These are phyloP conservation scores for Backusella macrospora DNA, from an alignment of 192 early-diverging fungal genomes.

Conservation along the genomic window DNA sequence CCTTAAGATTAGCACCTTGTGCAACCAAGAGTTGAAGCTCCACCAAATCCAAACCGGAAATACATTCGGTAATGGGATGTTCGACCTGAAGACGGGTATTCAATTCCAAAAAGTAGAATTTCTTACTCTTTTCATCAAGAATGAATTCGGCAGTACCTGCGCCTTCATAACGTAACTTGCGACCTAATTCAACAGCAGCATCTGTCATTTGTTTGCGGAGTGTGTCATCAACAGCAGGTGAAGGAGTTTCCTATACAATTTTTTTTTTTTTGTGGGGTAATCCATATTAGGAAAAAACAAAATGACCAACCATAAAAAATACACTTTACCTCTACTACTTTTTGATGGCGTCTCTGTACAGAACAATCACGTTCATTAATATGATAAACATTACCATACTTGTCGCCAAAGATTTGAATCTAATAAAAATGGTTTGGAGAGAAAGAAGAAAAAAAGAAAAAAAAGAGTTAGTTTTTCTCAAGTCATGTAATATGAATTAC, in stretches of 20 bases:
- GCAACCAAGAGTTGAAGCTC: constrained; percentile 59
- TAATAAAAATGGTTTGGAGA: too few relatives aligned
- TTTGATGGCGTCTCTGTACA: constrained; percentile 63
- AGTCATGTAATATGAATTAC: too few relatives aligned
- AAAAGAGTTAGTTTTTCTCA: background rate
- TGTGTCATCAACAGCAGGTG: constrained; percentile 47
- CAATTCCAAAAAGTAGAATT: constrained; percentile 66
- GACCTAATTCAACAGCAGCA: constrained; percentile 53
- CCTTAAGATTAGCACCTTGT: constrained; percentile 58
- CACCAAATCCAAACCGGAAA: constrained; percentile 60
- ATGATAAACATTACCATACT: constrained; percentile 54
- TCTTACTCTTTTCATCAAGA: constrained; percentile 46
- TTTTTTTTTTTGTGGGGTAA: background rate
- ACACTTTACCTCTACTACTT: constrained; percentile 56
- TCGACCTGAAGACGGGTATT: constrained; percentile 69
- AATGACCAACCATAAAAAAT: constrained; percentile 8
- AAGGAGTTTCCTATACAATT: constrained; percentile 43
- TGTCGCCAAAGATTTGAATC: constrained; percentile 61
- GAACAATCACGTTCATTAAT: constrained; percentile 63
- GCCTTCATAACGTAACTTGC: constrained; percentile 51
- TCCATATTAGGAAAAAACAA: constrained; percentile 18
- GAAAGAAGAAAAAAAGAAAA: too few relatives aligned
- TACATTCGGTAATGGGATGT: constrained; percentile 61
- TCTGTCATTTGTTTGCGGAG: constrained; percentile 48
- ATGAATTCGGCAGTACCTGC: constrained; percentile 66